Base-by-base conservation (phyloP, 228 moss, liverwort and hornwort species). In the Sphagnum fallax region DNA sequence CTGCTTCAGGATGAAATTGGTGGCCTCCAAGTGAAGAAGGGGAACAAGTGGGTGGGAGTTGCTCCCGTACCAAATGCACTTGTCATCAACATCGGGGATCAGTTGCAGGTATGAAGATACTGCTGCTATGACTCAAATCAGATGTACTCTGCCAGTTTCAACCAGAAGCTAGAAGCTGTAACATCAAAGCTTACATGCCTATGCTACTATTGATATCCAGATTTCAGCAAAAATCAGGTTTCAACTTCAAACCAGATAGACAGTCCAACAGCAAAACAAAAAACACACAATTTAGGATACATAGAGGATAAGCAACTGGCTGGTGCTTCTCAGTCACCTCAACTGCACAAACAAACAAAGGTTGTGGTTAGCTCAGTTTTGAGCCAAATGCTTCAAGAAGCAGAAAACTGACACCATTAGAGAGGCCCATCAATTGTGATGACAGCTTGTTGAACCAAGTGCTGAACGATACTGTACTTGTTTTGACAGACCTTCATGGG, bases 11-110 rank as follows among this genome's bases (percentile, higher is more conserved):
- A 83, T 70, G 67, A 70, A 5, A 73, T 89, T 0, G 85, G 85
- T 9, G 92, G 89, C 6, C 79, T 89, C 47, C 89, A 92, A 72
- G 77, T 92, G 51, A 83, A 75, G 70, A 73, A 79, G 5, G 71
- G 74, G 0, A 60, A 64, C n/a, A 60, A 63, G 8, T 77, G 80
- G 85, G 62, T 85, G 15, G 75, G 75, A 9, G 73, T 80, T 5
- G 16, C 59, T 5, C 83, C 83, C 1, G 8, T 84, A n/a, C 73
- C 77, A 0, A 78, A 74, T 52, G 80, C 80, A 14, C 47, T 84
- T 6, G 74, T 80, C 53, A 47, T 84, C n/a, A 84, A 80, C 50
- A 48, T 84, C 4, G 83, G 79, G 6, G 83, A 84, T 49, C 67
- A 65, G 53, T 16, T 80, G 10, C 68, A 80, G 83, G 75, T 70